These are phyloP conservation scores for Venturiaceae sp. DNA, from an alignment of 2,329 filamentous ascomycete genomes.

Conservation along the genomic window DNA sequence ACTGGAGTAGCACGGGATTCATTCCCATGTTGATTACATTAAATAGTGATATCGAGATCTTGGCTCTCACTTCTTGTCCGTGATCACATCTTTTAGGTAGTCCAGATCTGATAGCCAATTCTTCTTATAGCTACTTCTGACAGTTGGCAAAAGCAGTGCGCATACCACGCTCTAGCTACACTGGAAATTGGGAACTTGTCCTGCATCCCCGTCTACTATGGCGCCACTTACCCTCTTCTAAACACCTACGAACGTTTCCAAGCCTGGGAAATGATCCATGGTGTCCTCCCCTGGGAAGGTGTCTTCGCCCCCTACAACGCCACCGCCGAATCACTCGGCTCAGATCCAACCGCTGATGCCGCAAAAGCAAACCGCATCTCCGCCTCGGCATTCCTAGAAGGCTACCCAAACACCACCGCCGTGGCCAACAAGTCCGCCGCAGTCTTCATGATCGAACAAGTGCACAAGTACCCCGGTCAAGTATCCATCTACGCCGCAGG, in stretches of 20 bases:
- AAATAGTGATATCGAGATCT: conserved; percentile 33
- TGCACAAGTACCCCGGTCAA: conserved; percentile 39
- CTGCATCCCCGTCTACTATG: conserved; percentile 40
- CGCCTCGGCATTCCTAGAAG: conserved; percentile 33
- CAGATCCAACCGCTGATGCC: conserved; percentile 30
- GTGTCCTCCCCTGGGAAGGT: conserved; percentile 35
- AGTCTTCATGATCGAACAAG: conserved; percentile 33
- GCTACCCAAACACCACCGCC: conserved; percentile 35
- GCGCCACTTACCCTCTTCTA: conserved; percentile 36
- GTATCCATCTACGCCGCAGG: conserved; percentile 39
- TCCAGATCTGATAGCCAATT: background rate
- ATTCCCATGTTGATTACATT: conserved; percentile 35
- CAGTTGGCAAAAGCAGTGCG: conserved; percentile 35
- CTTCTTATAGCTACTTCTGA: conserved; percentile 18
- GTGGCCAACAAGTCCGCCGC: conserved; percentile 29
- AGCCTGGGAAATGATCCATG: conserved; percentile 35
- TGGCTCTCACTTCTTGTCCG: conserved; percentile 32
- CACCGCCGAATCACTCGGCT: conserved; percentile 30
- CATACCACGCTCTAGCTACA: conserved; percentile 36
- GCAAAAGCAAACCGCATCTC: conserved; percentile 33
- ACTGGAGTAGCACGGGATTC: conserved; percentile 33
- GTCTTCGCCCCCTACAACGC: conserved; percentile 34
- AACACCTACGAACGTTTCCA: conserved; percentile 35
- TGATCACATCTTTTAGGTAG: conserved; percentile 8
- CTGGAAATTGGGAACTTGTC: conserved; percentile 36